phyloP scores from a whole-genome alignment of 2,329 filamentous ascomycete species.

The Nectriaceae sp. region DNA sequence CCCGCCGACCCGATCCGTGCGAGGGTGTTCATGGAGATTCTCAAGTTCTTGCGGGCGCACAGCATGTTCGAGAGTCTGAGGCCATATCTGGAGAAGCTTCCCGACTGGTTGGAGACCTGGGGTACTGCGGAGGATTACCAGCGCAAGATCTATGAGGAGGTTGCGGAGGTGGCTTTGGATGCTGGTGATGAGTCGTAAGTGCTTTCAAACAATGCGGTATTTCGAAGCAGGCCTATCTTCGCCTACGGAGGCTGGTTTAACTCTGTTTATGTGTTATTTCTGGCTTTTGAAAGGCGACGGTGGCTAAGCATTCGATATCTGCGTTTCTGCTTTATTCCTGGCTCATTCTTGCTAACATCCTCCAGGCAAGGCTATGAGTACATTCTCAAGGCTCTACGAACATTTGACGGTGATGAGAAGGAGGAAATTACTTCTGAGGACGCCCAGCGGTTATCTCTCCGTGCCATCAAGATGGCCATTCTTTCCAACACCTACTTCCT shows the following conservation, averaged over 20 bases:
- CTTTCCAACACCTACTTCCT: conserved; percentile 60
- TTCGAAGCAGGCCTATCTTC: neutral
- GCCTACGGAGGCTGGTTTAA: too few species aligned
- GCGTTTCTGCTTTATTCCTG: too few species aligned
- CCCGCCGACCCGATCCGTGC: conserved; percentile 77
- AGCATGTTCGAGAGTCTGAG: conserved; percentile 81
- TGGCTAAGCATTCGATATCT: neutral
- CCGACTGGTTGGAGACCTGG: conserved; percentile 82
- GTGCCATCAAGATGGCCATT: conserved; percentile 56
- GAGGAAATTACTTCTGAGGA: conserved; percentile 60
- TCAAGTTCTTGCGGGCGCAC: conserved; percentile 77
- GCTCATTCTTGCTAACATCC: conserved; percentile 16
- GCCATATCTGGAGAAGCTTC: conserved; percentile 80
- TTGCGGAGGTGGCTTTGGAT: conserved; percentile 79
- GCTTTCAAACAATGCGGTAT: conserved; percentile 2
- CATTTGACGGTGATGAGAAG: conserved; percentile 58
- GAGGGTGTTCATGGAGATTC: conserved; percentile 86
- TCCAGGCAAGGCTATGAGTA: conserved; percentile 66
- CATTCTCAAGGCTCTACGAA: conserved; percentile 62
- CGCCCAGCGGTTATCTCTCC: conserved; percentile 61
- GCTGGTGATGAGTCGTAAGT: conserved; percentile 75
- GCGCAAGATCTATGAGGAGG: conserved; percentile 80
- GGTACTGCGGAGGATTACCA: conserved; percentile 78
- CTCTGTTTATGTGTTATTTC: too few species aligned
- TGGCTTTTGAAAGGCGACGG: neutral